Evolutionary conservation across 257 asterid species (phyloP).

Genomic region (Solanum tarapatanum): DNA sequence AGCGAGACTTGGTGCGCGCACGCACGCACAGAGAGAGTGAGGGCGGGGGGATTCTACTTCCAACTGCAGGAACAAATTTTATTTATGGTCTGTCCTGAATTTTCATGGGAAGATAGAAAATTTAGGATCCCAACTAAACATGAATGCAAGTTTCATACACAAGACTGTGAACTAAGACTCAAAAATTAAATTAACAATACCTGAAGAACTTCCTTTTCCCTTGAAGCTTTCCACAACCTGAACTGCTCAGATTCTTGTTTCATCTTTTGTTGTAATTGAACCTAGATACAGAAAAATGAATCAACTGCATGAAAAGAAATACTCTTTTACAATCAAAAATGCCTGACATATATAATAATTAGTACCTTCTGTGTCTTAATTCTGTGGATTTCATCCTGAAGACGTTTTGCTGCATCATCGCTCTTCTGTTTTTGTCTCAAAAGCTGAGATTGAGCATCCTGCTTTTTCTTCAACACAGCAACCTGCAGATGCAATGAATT

Average conservation of each 20-base stretch:
- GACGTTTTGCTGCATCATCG: conserved; percentile 84
- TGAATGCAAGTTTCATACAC: background rate
- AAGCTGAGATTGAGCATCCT: conserved; percentile 95
- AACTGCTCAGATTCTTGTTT: conserved; percentile 98
- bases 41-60: background rate
- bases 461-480: conserved; percentile 84
- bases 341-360: background rate
- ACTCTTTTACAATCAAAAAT: background rate
- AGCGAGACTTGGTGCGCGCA: background rate
- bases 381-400: conserved; percentile 87
- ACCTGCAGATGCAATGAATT: conserved; percentile 41
- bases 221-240: conserved; percentile 88
- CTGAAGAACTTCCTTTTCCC: conserved; percentile 99
- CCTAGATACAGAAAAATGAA: conserved; percentile 33
- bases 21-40: background rate
- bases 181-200: conserved; percentile 15
- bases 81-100: background rate
- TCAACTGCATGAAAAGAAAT: conserved; percentile 5
- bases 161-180: background rate
- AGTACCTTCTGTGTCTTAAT: conserved; percentile 84
- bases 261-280: conserved; percentile 94
- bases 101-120: background rate
- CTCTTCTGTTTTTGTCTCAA: conserved; percentile 93
- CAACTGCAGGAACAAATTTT: background rate
- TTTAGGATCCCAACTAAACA: background rate